Percentiles rank a stretch among this genome's conserved stretches.
These are phyloP conservation scores for Termitomyces sp. DNA, from an alignment of 768 basidiomycete genomes.

Conservation along the genomic window DNA sequence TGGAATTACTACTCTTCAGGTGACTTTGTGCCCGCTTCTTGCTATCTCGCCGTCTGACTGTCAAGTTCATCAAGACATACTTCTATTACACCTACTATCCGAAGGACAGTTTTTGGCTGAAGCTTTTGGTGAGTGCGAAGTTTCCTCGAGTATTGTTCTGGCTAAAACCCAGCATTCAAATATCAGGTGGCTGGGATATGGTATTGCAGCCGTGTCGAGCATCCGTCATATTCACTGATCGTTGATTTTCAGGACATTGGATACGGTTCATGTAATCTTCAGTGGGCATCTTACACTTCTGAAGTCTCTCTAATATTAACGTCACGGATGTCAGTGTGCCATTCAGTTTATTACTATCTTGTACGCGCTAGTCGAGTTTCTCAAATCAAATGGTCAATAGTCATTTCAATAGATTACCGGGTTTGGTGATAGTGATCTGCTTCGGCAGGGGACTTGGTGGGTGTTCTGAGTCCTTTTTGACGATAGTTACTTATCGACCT, in stretches of 20 bases:
- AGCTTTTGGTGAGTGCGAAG: conserved; percentile 28
- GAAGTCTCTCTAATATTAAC: not conserved
- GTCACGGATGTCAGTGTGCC: conserved; percentile 30
- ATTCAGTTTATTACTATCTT: conserved; percentile 39
- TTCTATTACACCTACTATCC: conserved; percentile 40
- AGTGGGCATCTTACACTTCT: conserved; percentile 23
- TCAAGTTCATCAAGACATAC: conserved; percentile 26
- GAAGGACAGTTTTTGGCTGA: conserved; percentile 29
- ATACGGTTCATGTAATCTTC: conserved; percentile 37
- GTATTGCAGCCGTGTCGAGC: conserved; percentile 14
- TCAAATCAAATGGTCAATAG: not conserved
- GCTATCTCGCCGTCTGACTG: not conserved
- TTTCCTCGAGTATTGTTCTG: not conserved
- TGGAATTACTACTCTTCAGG: conserved; percentile 43
- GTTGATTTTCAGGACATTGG: conserved; percentile 28
- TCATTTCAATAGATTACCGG: conserved; percentile 30
- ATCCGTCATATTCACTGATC: not conserved
- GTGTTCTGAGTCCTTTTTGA: conserved; percentile 2
- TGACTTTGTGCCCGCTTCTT: conserved; percentile 9
- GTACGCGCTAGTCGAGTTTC: conserved; percentile 20
- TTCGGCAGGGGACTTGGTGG: conserved; percentile 37
- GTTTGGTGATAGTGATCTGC: conserved; percentile 25
- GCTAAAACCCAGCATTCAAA: not conserved
- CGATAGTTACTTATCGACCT: no score
- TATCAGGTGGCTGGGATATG: conserved; percentile 32